Conservation (phyloP, 2,329 filamentous ascomycete species). For the Fusarium sp. region DNA sequence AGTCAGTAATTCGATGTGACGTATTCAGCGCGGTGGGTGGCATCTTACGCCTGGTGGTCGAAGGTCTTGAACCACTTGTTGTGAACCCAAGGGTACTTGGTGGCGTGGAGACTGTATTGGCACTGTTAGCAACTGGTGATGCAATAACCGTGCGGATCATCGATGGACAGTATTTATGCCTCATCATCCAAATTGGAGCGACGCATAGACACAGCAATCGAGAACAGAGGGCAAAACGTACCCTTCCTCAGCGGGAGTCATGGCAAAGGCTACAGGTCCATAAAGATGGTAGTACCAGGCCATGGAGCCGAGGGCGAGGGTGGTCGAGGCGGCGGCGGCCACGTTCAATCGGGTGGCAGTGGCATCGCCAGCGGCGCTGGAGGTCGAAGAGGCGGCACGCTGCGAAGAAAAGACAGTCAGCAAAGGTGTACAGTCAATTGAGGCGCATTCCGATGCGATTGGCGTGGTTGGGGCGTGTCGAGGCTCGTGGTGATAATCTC, state of each 20-base stretch:
- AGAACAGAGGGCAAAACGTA: conserved; percentile 67
- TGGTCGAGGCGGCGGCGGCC: conserved; percentile 87
- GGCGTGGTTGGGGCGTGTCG: conserved; percentile 44
- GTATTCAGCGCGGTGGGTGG: conserved; percentile 19
- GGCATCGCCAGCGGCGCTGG: conserved; percentile 75
- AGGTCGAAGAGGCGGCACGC: conserved; percentile 80
- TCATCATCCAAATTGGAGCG: conserved; percentile 44
- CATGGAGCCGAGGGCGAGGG: conserved; percentile 87
- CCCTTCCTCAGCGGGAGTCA: conserved; percentile 97
- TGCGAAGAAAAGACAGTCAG: conserved; percentile 59
- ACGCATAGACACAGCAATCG: conserved; percentile 21
- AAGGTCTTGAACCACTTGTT: conserved; percentile 93
- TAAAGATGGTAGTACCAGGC: conserved; percentile 99
- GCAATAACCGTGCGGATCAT: conserved; percentile 26
- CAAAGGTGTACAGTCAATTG: conserved; percentile 43
- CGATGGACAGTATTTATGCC: conserved; percentile 53
- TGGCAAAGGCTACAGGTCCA: conserved; percentile 86
- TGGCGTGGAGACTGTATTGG: conserved; percentile 82
- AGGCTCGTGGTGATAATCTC: conserved; percentile 50
- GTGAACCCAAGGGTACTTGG: conserved; percentile 96
- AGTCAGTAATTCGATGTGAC: conserved; percentile 34
- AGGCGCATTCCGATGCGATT: conserved; percentile 48
- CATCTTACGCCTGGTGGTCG: conserved; percentile 92
- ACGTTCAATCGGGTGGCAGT: conserved; percentile 87
- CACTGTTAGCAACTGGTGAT: conserved; percentile 50